These are phyloP conservation scores for Fusarium ramigenum DNA, from an alignment of 2,329 filamentous ascomycete species.

Conservation along the genomic window DNA sequence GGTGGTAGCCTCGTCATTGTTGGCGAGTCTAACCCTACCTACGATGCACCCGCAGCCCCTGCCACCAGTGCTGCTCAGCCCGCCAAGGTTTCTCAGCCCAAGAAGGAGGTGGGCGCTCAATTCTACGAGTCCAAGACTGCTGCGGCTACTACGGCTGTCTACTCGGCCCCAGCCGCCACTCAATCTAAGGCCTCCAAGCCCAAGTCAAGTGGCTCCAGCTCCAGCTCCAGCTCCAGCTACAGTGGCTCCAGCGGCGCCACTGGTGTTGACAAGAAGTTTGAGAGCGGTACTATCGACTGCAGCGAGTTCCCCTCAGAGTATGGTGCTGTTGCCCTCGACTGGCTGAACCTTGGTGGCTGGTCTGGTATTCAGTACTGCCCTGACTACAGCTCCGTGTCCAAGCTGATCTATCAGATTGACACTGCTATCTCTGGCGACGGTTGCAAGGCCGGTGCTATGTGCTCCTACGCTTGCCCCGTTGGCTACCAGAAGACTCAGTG, in stretches of 20 bases:
- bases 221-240: slow-evolving; percentile 37
- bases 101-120: slow-evolving; percentile 53
- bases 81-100: slow-evolving; percentile 44
- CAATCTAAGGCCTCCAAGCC: slow-evolving; percentile 42
- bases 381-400: slow-evolving; percentile 58
- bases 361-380: slow-evolving; percentile 77
- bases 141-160: slow-evolving; percentile 43
- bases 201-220: slow-evolving; percentile 36
- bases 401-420: slow-evolving; percentile 71
- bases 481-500: slow-evolving; percentile 95
- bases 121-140: slow-evolving; percentile 61
- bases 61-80: slow-evolving; percentile 49
- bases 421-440: slow-evolving; percentile 68
- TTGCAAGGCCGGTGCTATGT: slow-evolving; percentile 75
- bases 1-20: slow-evolving; percentile 76
- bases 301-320: slow-evolving; percentile 79
- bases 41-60: slow-evolving; percentile 55
- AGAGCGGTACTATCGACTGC: slow-evolving; percentile 77
- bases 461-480: slow-evolving; percentile 91
- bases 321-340: slow-evolving; percentile 76
- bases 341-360: slow-evolving; percentile 78
- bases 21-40: slow-evolving; percentile 65
- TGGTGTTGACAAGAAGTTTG: slow-evolving; percentile 76
- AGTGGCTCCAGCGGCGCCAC: slow-evolving; percentile 41
- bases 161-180: slow-evolving; percentile 36